Conservation (phyloP, 345 rosid genomes). For the Eucalyptus rudis region DNA sequence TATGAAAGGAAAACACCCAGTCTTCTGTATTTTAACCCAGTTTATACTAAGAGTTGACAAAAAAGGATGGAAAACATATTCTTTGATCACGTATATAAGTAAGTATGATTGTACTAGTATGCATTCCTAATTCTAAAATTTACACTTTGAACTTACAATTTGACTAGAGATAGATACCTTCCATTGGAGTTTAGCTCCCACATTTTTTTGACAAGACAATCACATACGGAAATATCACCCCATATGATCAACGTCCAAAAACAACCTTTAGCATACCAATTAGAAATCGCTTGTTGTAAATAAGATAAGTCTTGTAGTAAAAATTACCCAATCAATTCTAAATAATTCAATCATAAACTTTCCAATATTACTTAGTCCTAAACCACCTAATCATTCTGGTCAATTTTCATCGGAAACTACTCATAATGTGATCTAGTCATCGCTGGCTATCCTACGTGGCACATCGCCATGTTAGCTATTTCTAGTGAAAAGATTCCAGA, state of each 20-base stretch:
- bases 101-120: neutral
- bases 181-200: neutral
- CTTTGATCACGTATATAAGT: neutral
- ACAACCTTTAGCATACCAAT: neutral
- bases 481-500: neutral
- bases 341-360: too few relatives aligned
- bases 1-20: neutral
- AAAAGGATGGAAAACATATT: neutral
- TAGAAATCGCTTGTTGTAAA: neutral
- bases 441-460: fast-evolving
- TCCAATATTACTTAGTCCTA: too few relatives aligned
- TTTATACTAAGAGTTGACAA: neutral
- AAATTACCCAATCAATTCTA: neutral
- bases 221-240: neutral
- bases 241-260: neutral
- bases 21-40: neutral
- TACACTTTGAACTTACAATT: neutral
- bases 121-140: neutral
- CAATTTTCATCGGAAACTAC: neutral
- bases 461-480: neutral
- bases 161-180: neutral
- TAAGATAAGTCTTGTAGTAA: neutral
- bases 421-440: fast-evolving
- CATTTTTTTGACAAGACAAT: neutral
- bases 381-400: fast-evolving